A percentile compares a stretch with the other conserved stretches of the same genome.
Evolutionary conservation across 805 yeast species (phyloP).

Genomic region (Debaryomyces tyrocola): DNA sequence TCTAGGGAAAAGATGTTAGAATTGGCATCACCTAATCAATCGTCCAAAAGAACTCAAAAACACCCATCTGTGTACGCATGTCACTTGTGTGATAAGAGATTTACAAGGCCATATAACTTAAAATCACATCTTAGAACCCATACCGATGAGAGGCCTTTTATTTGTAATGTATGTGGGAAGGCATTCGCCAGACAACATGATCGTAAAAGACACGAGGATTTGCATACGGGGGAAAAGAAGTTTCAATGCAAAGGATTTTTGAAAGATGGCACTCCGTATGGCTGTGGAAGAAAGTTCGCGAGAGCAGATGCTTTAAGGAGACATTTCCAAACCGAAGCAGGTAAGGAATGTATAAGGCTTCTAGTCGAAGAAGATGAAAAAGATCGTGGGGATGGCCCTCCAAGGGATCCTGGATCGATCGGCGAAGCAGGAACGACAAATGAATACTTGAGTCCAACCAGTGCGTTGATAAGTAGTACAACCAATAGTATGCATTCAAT

Average conservation of each 20-base stretch:
- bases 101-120: conserved; percentile 90
- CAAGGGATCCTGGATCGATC: conserved; percentile 4
- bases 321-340: conserved; percentile 49
- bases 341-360: conserved; percentile 40
- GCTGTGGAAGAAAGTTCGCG: conserved; percentile 48
- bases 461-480: conserved; percentile 7
- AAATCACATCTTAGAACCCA: conserved; percentile 91
- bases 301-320: conserved; percentile 47
- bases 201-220: conserved; percentile 46
- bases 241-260: conserved; percentile 69
- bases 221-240: conserved; percentile 75
- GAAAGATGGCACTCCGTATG: conserved; percentile 52
- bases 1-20: conserved; percentile 62
- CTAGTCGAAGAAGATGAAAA: conserved; percentile 42
- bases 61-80: conserved; percentile 78
- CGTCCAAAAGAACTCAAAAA: conserved; percentile 60
- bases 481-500: conserved; percentile 8
- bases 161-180: conserved; percentile 73
- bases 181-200: conserved; percentile 60
- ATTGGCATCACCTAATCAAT: conserved; percentile 57
- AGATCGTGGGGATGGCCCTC: conserved; percentile 16
- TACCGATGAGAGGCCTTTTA: conserved; percentile 78
- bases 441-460: conserved; percentile 18
- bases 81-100: conserved; percentile 77
- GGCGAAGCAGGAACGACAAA: background rate